Base-by-base conservation (phyloP, 257 asterid genomes). In the Vinca minor region DNA sequence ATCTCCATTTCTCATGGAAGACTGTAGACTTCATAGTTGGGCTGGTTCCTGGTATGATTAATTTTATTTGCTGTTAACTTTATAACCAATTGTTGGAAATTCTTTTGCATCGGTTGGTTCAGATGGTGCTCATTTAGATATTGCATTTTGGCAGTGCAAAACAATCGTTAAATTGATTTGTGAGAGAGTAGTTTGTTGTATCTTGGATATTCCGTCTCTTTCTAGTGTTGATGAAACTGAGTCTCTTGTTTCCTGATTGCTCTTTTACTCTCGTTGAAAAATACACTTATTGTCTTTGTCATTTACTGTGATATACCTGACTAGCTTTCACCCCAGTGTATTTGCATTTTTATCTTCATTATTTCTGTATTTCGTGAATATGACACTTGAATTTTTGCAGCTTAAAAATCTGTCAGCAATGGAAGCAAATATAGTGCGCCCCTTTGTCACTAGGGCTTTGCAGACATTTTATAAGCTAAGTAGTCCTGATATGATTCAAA, bases 361-460 rank as follows among this genome's bases (percentile, higher is more conserved):
- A 45, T 20, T 28, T 5, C 8, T 17, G 6, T 41, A 45, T 20
- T 13, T 32, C 48, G 18, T 69, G 54, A 72, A 34, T 58, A 47
- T 64, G n/a, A 57, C 44, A 52, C 61, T 48, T 71, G 55, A 54
- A 63, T 36, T 56, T 73, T 73, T 76, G 76, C 90, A 92, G 98
- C 93, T 89, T n/a, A 81, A 81, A 83, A 77, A 92, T 71, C 70
- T 92, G 67, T 85, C 98, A 49, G 96, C 96, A 25, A 92, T 92
- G 98, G 98, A 92, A 74, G 96, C 92, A 72, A 89, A 92, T 73
- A 84, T 92, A 32, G 89, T 92, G 64, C 91, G 96, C 34, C 96
- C 96, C 47, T 89, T 92, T 79, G 82, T 92, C 31, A 85, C 96
- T 67, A 82, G 74, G 74, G 95, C 98, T 63, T 85, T 92, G 42